Evolutionary conservation across 768 basidiomycete genomes (phyloP), one percentile per base, ranked within the genome.

Genomic region (Calocybe cyanea): DNA sequence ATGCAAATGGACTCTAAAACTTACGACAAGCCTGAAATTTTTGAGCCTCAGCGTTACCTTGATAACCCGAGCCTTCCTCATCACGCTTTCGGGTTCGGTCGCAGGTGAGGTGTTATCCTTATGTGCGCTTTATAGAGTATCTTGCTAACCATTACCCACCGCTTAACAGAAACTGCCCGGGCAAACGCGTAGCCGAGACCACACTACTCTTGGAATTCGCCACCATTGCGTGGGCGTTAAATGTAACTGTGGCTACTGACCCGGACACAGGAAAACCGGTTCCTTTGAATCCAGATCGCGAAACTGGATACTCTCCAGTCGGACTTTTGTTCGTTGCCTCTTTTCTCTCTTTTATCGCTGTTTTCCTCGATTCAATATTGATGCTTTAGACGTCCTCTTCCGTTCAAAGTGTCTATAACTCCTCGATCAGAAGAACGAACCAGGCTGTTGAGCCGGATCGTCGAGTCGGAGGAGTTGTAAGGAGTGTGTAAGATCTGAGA

Each of bases 41-140:
- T 51, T 15, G 24, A 36, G n/a, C 4, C 30, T 23, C 38, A 21
- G 31, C 23, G 38, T 5, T 28, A 28, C 14, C n/a, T 21, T 21
- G 48, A 37, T 17, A 24, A 35, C 33, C 23, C 23, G 20, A 35
- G 20, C 28, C 35, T 20, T 36, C 41, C 41, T 13, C 11, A 41
- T 7, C 9, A 38, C 18, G 46, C 46, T 30, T 48, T 48, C 21
- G 46, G 46, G 10, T 48, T 41, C 28, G 46, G 46, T 2, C 46
- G 46, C 15, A 21, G 46, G 46, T 48, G 20, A 4, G 39, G 24
- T 40, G n/a, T 7, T n/a, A 1, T 5, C 30, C 34, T 31, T 34
- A 19, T 24, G 21, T 17, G 11, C 21, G 9, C 20, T 41, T 23
- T 4, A 15, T 25, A 13, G 20, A 41, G n/a, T n/a, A n/a, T n/a